Evolutionary conservation across 768 basidiomycete species (phyloP).

Genomic region (Agrocybe praecox): DNA sequence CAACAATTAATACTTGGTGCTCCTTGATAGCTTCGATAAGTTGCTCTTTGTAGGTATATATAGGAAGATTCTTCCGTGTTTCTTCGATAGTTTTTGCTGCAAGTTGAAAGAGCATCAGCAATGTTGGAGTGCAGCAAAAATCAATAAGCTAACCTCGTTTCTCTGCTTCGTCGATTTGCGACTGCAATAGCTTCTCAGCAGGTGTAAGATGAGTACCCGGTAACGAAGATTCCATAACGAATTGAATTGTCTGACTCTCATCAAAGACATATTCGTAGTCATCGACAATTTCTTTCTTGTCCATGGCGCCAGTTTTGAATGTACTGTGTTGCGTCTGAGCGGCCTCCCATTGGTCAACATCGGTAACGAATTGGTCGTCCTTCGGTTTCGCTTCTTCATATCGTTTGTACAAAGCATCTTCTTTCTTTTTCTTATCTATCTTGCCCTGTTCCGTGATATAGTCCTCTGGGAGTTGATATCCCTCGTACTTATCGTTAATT

Average conservation of each 20-base stretch:
- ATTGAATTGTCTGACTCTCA: constrained; percentile 95
- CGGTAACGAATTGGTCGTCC: constrained; percentile 94
- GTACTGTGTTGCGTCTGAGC: constrained; percentile 88
- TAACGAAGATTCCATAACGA: constrained; percentile 83
- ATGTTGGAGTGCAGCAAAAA: neutral
- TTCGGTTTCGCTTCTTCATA: constrained; percentile 93
- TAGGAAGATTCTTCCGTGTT: constrained; percentile 90
- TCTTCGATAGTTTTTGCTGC: constrained; percentile 89
- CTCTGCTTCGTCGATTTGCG: constrained; percentile 91
- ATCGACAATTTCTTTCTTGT: constrained; percentile 79
- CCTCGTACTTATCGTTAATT: constrained; percentile 95
- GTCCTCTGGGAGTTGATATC: constrained; percentile 96
- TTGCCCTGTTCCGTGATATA: constrained; percentile 98
- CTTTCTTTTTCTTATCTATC: constrained; percentile 95
- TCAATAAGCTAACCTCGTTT: constrained; percentile 66
- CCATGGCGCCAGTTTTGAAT: constrained; percentile 90
- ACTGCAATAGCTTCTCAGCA: constrained; percentile 82
- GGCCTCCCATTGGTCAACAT: constrained; percentile 97
- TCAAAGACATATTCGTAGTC: constrained; percentile 98
- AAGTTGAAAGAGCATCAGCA: constrained; percentile 3
- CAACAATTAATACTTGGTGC: constrained; percentile 95
- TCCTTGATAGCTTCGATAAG: constrained; percentile 87
- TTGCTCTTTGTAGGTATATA: constrained; percentile 86
- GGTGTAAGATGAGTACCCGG: constrained; percentile 75
- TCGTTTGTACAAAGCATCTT: constrained; percentile 88